Percentiles rank a stretch among this genome's conserved stretches.
These are phyloP conservation scores for Piedraia hortae DNA, from an alignment of 2,329 filamentous ascomycete species.

Conservation along the genomic window DNA sequence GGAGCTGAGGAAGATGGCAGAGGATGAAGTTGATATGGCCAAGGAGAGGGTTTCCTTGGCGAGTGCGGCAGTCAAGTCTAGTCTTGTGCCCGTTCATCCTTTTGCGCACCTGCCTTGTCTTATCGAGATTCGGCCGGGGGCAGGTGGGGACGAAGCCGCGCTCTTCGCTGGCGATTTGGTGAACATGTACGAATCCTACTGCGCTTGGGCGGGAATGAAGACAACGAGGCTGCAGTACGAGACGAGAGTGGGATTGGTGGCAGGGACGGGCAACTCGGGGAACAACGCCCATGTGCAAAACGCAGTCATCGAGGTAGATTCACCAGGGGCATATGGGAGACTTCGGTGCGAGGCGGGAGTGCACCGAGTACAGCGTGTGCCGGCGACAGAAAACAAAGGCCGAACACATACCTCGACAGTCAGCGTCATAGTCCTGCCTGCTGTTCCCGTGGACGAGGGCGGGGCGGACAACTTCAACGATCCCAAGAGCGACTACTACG, in stretches of 20 bases:
- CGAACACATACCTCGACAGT: constrained; percentile 83
- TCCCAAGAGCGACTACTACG: constrained; percentile 72
- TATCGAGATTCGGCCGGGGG: constrained; percentile 73
- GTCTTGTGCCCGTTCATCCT: constrained; percentile 64
- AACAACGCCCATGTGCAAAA: constrained; percentile 55
- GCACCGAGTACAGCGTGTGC: constrained; percentile 80
- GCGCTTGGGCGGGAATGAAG: constrained; percentile 37
- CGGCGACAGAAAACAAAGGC: constrained; percentile 70
- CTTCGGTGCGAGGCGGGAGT: constrained; percentile 79
- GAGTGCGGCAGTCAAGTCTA: constrained; percentile 39
- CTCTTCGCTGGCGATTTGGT: constrained; percentile 72
- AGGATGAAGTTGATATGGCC: constrained; percentile 44
- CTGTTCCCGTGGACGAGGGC: constrained; percentile 32
- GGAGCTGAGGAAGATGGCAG: constrained; percentile 30
- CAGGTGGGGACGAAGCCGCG: constrained; percentile 70
- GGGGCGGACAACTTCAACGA: constrained; percentile 40
- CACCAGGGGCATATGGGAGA: constrained; percentile 48
- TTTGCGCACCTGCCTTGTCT: constrained; percentile 78
- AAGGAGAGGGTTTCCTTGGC: constrained; percentile 32
- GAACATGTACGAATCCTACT: constrained; percentile 70
- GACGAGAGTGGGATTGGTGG: constrained; percentile 29
- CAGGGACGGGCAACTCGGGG: constrained; percentile 28
- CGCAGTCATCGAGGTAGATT: constrained; percentile 60
- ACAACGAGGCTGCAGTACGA: constrained; percentile 55
- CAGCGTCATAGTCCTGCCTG: constrained; percentile 74